Conservation (phyloP, 2,329 filamentous ascomycete genomes). For the Aspergillus sp. region DNA sequence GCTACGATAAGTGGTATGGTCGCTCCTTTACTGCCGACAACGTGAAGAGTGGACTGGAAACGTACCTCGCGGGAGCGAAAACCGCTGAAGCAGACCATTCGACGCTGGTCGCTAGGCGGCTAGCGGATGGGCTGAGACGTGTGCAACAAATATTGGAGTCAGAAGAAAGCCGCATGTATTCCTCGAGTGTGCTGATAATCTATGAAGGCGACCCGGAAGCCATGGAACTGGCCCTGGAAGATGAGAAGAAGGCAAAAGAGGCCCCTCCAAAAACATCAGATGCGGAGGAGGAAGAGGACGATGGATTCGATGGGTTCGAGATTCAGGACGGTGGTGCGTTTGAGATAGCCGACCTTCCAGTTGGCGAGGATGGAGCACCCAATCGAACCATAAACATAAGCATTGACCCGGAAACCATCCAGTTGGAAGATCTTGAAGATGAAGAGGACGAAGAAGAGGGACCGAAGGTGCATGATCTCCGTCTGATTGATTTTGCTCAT, state of each 20-base stretch:
- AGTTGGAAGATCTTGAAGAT: slow-evolving; percentile 49
- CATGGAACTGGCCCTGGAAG: slow-evolving; percentile 50
- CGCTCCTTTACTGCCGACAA: slow-evolving; percentile 57
- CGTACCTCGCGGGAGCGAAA: slow-evolving; percentile 53
- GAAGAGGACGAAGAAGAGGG: slow-evolving; percentile 56
- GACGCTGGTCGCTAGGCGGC: slow-evolving; percentile 42
- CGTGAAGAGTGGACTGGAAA: slow-evolving; percentile 58
- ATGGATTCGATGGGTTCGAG: slow-evolving; percentile 16
- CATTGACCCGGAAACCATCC: slow-evolving; percentile 37
- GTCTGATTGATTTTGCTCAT: slow-evolving; percentile 96
- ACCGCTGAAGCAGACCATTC: slow-evolving; percentile 43
- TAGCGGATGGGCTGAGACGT: slow-evolving; percentile 42
- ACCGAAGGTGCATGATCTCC: slow-evolving; percentile 73
- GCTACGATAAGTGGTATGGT: slow-evolving; percentile 67
- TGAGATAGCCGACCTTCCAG: slow-evolving; percentile 31
- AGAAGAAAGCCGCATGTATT: slow-evolving; percentile 67
- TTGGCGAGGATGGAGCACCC: slow-evolving; percentile 27
- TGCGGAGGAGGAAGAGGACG: slow-evolving; percentile 27
- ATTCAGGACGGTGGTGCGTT: slow-evolving; percentile 29
- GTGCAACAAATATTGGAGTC: slow-evolving; percentile 52
- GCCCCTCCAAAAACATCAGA: slow-evolving; percentile 32
- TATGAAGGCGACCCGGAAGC: slow-evolving; percentile 64
- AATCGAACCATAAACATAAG: slow-evolving; percentile 36
- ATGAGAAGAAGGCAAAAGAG: slow-evolving; percentile 39
- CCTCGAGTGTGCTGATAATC: slow-evolving; percentile 63